Conservation (phyloP, 2,329 filamentous ascomycete species). For the Fusarium nygamai region DNA sequence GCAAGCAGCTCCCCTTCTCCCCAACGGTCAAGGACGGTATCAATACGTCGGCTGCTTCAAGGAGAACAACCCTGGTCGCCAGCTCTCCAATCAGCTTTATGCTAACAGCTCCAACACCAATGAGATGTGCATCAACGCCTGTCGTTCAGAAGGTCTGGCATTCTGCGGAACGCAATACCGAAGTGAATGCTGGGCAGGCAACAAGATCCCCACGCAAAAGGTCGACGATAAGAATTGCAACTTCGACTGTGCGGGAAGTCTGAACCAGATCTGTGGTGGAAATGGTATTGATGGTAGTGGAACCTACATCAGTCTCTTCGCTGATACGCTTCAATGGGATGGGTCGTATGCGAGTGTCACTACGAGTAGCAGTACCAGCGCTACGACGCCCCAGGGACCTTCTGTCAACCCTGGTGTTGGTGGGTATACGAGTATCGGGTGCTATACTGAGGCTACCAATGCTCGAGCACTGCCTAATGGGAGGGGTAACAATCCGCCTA, state of each 20-base stretch:
- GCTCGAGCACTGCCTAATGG: conserved; percentile 48
- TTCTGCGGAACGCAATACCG: conserved; percentile 63
- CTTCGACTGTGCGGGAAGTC: conserved; percentile 59
- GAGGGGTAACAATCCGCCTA: conserved; percentile 37
- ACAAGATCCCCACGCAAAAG: conserved; percentile 54
- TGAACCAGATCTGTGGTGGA: conserved; percentile 64
- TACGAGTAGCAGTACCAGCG: not conserved
- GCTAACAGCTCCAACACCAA: conserved; percentile 54
- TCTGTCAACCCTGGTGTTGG: conserved; percentile 51
- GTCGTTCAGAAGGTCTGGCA: conserved; percentile 47
- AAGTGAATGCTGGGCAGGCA: conserved; percentile 65
- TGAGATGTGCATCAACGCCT: conserved; percentile 57
- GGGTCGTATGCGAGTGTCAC: conserved; percentile 13
- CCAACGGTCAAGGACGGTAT: conserved; percentile 58
- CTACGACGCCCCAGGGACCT: conserved; percentile 14
- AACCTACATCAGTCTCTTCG: conserved; percentile 61
- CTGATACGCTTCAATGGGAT: conserved; percentile 45
- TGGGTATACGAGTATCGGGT: conserved; percentile 51
- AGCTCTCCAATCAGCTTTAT: conserved; percentile 57
- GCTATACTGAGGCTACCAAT: conserved; percentile 49
- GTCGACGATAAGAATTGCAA: conserved; percentile 61
- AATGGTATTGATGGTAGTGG: conserved; percentile 52
- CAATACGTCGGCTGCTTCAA: conserved; percentile 65
- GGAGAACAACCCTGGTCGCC: conserved; percentile 65
- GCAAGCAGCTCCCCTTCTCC: conserved; percentile 60